These are phyloP conservation scores for Lactarius sanguifluus DNA, from an alignment of 768 basidiomycete genomes.

Conservation along the genomic window DNA sequence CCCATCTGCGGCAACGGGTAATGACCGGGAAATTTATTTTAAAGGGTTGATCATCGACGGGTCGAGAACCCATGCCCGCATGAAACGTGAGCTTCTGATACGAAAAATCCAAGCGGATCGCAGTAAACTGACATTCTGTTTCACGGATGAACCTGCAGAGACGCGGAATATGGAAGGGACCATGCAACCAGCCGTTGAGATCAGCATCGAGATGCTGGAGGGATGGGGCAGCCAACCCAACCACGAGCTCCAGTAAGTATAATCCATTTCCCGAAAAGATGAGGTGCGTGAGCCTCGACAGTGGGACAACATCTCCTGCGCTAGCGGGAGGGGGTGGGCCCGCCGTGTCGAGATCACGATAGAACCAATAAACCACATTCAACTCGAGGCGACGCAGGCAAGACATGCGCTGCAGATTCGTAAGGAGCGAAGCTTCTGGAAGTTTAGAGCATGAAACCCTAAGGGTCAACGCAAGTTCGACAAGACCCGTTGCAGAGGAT, in stretches of 20 bases:
- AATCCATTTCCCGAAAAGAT: background rate
- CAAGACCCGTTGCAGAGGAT: too few species aligned
- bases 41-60: background rate
- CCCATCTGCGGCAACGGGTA: background rate
- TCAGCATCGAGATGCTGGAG: background rate
- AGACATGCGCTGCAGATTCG: background rate
- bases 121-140: background rate
- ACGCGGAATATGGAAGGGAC: background rate
- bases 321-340: too few species aligned
- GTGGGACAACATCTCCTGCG: background rate
- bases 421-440: background rate
- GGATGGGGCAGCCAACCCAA: slow-evolving; percentile 5
- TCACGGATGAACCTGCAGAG: slow-evolving; percentile 2
- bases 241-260: background rate
- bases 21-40: background rate
- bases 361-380: background rate
- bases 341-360: too few species aligned
- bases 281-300: background rate
- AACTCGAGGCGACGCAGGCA: background rate
- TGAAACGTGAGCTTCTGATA: fast-evolving
- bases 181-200: background rate
- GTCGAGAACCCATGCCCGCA: background rate
- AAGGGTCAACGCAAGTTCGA: too few species aligned
- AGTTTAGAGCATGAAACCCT: too few species aligned
- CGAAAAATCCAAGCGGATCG: background rate